These are phyloP conservation scores for Salisapilia sapeloensis DNA, from an alignment of 352 stramenopile species.

Conservation along the genomic window DNA sequence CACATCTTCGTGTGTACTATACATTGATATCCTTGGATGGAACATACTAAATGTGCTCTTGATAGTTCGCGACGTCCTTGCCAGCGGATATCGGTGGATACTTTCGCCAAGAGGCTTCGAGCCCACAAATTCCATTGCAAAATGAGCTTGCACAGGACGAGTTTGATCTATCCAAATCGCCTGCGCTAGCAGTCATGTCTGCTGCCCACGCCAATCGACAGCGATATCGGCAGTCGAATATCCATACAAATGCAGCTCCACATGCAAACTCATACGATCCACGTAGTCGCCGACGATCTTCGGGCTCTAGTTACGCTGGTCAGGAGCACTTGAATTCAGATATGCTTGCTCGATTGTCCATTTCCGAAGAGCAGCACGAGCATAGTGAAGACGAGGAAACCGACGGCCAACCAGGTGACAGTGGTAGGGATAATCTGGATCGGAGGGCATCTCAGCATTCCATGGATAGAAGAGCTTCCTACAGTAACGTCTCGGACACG, in stretches of 20 bases:
- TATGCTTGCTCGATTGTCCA: background rate
- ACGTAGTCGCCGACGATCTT: background rate
- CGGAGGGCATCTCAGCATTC: conserved; percentile 3
- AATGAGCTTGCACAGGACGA: conserved; percentile 26
- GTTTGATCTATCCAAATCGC: conserved; percentile 55
- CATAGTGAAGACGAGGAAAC: conserved; percentile 10
- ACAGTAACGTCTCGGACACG: conserved; percentile 21
- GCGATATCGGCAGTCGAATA: conserved; percentile 5
- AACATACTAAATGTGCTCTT: too few relatives aligned
- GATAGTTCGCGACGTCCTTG: too few relatives aligned
- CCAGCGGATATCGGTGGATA: too few relatives aligned
- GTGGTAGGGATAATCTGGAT: conserved; percentile 4
- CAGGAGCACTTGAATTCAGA: conserved; percentile 1
- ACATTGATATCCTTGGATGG: too few relatives aligned
- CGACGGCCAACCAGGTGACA: conserved; percentile 6
- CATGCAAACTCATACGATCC: background rate
- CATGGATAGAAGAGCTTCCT: conserved; percentile 34
- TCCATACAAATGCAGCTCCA: conserved; percentile 11
- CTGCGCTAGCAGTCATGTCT: conserved; percentile 46
- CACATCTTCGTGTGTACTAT: too few relatives aligned
- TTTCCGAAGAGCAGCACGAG: conserved; percentile 4
- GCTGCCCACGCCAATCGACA: conserved; percentile 21
- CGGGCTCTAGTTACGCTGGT: background rate
- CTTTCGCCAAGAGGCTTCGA: too few relatives aligned
- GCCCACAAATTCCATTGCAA: too few relatives aligned